Base-by-base conservation (phyloP, 768 basidiomycete species). In the Fomitopsis pulvina region DNA sequence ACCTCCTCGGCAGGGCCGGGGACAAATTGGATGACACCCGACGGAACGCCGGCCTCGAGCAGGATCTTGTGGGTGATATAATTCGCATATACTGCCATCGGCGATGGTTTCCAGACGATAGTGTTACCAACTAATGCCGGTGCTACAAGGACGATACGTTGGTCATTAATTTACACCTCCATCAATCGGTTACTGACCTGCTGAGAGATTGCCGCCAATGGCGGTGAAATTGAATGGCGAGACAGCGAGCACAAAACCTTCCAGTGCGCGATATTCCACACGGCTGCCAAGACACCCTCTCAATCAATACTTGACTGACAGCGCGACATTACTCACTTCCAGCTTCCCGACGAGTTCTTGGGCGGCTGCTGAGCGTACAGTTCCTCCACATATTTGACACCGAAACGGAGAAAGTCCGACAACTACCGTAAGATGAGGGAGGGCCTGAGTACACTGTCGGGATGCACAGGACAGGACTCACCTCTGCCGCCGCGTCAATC, bases 151-250 rank as follows among this genome's bases (percentile, higher is more conserved):
- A 54, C 39, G 20, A 34, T 34, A 40, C 34, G 47, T 41, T 51
- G 45, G 44, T 26, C 14, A 30, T 25, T 21, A 22, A 39, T 28
- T 22, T 20, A 18, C 37, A 20, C 16, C 12, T 9, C 18, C 14
- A 42, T 25, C 41, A 42, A 28, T 16, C n/a, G 14, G 6, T 12
- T 21, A 65, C 73, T 46, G 48, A 79, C 84, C 67, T 67, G 80
- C 87, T 6, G 85, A 80, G 29, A 98, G 87, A 68, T 99, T 99
- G 12, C 92, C 96, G 34, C 92, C 95, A 55, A 99, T 99, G 24
- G 95, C 95, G 27, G 95, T 97, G 65, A 93, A 94, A 70, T 99
- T 99, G 76, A 99, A 98, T 0, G 96, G 96, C 6, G 96, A 93
- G 34, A 98, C 88, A 12, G 96, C 96, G 44, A 98, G 79, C 22